These are phyloP conservation scores for Murraya koenigii DNA, from an alignment of 345 rosid genomes.

Conservation along the genomic window DNA sequence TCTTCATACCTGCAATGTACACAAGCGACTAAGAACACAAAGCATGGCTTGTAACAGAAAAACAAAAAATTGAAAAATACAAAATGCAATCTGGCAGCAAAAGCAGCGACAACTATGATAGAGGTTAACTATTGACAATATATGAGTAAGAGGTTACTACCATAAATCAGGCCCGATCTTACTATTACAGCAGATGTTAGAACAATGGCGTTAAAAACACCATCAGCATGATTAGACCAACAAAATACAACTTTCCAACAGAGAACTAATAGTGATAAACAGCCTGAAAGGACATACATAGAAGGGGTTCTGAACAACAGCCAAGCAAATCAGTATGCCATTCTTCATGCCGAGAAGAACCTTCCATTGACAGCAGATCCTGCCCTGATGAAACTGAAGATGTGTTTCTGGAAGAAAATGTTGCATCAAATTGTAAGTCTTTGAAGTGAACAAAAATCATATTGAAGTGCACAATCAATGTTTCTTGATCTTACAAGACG, in stretches of 20 bases:
- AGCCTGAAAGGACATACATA: conserved; percentile 53
- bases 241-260: neutral
- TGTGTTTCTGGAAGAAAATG: conserved; percentile 53
- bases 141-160: neutral
- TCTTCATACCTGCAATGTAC: conserved; percentile 62
- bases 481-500: neutral
- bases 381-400: conserved; percentile 73
- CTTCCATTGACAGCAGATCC: conserved; percentile 62
- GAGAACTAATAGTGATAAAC: neutral
- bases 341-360: conserved; percentile 56
- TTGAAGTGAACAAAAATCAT: conserved; percentile 1
- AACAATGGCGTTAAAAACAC: neutral
- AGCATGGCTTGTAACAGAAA: neutral
- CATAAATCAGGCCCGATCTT: neutral
- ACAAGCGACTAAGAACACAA: conserved; percentile 3
- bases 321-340: conserved; percentile 97
- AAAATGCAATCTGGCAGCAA: neutral
- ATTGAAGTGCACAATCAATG: neutral
- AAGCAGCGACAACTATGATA: neutral
- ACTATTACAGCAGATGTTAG: neutral
- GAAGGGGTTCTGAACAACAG: conserved; percentile 89
- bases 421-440: conserved; percentile 16
- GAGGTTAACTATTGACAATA: neutral
- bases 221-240: neutral
- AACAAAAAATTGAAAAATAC: neutral